Evolutionary conservation across 345 rosid species (phyloP).

Genomic region (Salix koriyanagi): DNA sequence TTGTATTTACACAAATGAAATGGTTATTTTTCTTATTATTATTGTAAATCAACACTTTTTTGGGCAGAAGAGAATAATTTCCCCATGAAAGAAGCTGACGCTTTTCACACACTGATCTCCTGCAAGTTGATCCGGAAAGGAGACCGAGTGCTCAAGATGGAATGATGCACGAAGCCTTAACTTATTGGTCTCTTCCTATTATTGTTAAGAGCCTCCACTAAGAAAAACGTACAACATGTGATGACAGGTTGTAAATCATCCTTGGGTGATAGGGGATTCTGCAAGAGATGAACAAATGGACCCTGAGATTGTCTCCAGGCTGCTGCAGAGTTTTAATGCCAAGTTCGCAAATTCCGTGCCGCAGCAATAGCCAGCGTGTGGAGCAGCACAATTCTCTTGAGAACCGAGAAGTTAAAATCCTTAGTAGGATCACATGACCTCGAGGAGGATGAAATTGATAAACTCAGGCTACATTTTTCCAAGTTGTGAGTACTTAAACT

Average conservation of each 20-base stretch:
- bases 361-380: constrained; percentile 62
- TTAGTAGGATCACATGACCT: constrained; percentile 59
- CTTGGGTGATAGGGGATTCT: constrained; percentile 61
- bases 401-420: constrained; percentile 52
- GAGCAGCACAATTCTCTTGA: constrained; percentile 49
- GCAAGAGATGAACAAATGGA: constrained; percentile 61
- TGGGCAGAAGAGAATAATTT: no score
- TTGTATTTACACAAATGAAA: no score
- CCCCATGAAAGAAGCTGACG: not conserved
- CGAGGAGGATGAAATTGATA: constrained; percentile 42
- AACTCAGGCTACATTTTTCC: constrained; percentile 44
- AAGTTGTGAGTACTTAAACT: constrained; percentile 34
- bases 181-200: not conserved
- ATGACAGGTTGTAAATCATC: constrained; percentile 47
- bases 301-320: constrained; percentile 50
- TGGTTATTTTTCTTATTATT: no score
- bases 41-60: no score
- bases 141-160: constrained; percentile 60
- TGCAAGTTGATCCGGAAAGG: constrained; percentile 52
- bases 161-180: not conserved
- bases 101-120: constrained; percentile 26
- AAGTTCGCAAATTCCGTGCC: constrained; percentile 54
- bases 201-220: not conserved
- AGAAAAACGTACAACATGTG: no score
- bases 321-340: constrained; percentile 51